Percentiles rank a stretch among this genome's conserved stretches.
Evolutionary conservation across 1,284 basidiomycete species (phyloP).

Genomic region (Cutaneotrichosporon curvatum): DNA sequence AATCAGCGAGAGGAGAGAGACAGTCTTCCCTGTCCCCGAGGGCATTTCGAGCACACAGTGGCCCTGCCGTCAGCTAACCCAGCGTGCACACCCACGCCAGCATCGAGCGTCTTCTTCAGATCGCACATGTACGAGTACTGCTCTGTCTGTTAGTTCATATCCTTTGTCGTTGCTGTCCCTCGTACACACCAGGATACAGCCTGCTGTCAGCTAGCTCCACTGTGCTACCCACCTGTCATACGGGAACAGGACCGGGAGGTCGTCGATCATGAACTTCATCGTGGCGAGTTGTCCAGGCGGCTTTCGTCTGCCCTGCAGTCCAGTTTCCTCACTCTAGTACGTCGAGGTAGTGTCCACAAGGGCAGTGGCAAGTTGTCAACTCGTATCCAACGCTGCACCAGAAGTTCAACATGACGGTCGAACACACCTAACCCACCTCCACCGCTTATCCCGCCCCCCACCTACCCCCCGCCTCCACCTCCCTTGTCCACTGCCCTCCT

Average conservation of each 20-base stretch:
- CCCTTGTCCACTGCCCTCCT: too few species aligned
- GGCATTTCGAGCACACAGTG: conserved; percentile 99
- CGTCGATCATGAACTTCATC: conserved; percentile 97
- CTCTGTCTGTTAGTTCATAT: conserved; percentile 51
- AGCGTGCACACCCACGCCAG: conserved; percentile 50
- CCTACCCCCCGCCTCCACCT: not conserved
- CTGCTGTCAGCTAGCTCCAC: conserved; percentile 16
- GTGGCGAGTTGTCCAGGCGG: too few species aligned
- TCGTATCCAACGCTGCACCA: too few species aligned
- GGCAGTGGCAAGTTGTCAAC: too few species aligned
- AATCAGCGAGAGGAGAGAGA: conserved; percentile 90
- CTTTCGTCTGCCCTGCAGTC: too few species aligned
- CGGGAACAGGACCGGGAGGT: conserved; percentile 81
- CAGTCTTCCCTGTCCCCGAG: conserved; percentile 98
- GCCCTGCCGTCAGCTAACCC: conserved; percentile 54
- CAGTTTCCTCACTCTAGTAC: too few species aligned
- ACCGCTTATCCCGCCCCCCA: too few species aligned
- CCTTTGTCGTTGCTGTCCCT: too few species aligned
- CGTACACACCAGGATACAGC: conserved; percentile 31
- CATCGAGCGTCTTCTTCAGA: conserved; percentile 91
- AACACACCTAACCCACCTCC: too few species aligned
- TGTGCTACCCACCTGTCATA: conserved; percentile 57
- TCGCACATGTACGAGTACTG: conserved; percentile 99
- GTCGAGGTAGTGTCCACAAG: too few species aligned
- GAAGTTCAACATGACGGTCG: too few species aligned